These are phyloP conservation scores for Talinum fruticosum DNA, from an alignment of 148 eudicot species.

Conservation along the genomic window DNA sequence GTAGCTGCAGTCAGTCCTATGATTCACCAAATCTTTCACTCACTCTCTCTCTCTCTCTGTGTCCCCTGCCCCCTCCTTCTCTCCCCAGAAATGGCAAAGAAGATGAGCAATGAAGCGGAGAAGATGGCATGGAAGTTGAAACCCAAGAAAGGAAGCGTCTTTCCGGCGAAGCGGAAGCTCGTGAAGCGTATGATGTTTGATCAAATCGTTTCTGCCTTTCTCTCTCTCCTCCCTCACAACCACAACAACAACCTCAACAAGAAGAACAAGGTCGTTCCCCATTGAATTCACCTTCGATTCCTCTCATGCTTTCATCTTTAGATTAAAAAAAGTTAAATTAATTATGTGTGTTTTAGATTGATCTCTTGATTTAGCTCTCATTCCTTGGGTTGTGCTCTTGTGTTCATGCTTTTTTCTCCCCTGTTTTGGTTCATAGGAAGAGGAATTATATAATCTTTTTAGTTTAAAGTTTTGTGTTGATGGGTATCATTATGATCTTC, in stretches of 20 bases:
- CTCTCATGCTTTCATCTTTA: no score
- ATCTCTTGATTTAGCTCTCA: no score
- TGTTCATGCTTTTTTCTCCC: background rate
- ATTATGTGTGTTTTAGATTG: no score
- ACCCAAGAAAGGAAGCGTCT: background rate
- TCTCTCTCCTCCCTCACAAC: background rate
- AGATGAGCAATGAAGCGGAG: background rate
- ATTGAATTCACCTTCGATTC: background rate
- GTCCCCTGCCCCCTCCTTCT: background rate
- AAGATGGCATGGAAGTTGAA: background rate
- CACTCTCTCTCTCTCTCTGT: background rate
- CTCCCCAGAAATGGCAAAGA: background rate
- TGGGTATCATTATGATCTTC: background rate
- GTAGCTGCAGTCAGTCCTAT: no score
- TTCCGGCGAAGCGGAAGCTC: constrained; percentile 3
- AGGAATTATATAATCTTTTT: background rate
- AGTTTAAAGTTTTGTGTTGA: background rate
- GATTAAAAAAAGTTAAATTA: no score
- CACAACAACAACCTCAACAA: background rate
- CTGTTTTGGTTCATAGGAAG: background rate
- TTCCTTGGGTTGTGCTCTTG: no score
- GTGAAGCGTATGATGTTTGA: constrained; percentile 9
- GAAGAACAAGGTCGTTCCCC: background rate
- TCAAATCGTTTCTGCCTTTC: background rate
- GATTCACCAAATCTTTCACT: no score